Percentiles rank a stretch among this genome's conserved stretches.
Conservation (phyloP, 108 stramenopile genomes). For the Stephanodiscus triporus region DNA sequence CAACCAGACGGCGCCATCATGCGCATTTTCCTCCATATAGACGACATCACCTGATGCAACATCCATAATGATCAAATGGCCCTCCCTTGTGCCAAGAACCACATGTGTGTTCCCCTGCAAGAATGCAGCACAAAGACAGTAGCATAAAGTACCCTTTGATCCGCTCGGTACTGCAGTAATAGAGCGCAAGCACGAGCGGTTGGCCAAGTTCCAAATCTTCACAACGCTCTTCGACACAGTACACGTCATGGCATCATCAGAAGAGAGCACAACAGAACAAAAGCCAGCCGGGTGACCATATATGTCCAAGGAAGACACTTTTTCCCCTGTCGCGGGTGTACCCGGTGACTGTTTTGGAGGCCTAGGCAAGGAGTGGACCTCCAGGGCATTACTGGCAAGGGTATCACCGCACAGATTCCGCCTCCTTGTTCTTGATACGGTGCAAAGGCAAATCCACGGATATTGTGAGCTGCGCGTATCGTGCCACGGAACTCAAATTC, state of each 20-base stretch:
- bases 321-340: constrained; percentile 36
- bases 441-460: constrained; percentile 76
- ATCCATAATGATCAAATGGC: constrained; percentile 79
- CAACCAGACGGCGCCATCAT: constrained; percentile 89
- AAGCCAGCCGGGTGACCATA: constrained; percentile 96
- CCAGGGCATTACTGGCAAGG: constrained; percentile 89
- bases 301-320: constrained; percentile 76
- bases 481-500: constrained; percentile 89
- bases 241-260: constrained; percentile 89
- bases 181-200: constrained; percentile 86
- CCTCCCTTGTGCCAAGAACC: constrained; percentile 87
- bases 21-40: constrained; percentile 72
- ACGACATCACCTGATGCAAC: constrained; percentile 86
- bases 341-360: constrained; percentile 25
- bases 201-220: constrained; percentile 94
- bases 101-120: constrained; percentile 91
- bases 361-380: constrained; percentile 73
- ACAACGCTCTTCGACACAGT: constrained; percentile 83
- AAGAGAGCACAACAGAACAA: constrained; percentile 86
- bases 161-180: constrained; percentile 38
- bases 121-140: constrained; percentile 92
- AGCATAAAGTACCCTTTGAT: constrained; percentile 51
- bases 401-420: constrained; percentile 75
- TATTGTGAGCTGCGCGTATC: constrained; percentile 83
- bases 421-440: constrained; percentile 65